Evolutionary conservation across 441 rosid species (phyloP), one percentile per base, ranked within the genome.

Genomic region (Populus trichocarpa): DNA sequence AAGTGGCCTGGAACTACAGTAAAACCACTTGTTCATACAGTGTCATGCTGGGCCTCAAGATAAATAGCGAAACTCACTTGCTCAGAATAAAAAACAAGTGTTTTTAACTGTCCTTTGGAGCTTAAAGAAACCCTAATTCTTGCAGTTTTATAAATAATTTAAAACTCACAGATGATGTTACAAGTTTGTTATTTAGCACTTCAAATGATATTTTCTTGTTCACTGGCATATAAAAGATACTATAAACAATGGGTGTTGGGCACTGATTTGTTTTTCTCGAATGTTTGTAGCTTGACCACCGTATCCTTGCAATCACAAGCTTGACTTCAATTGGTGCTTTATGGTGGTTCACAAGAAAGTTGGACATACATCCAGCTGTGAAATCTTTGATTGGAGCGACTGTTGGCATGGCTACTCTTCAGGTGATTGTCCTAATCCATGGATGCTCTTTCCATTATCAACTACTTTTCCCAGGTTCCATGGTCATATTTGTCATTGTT

Each of bases 351-450:
- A 87, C 99, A 0, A 91, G 91, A 85, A 94, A 83, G 90, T 78
- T 94, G 75, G 97, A 91, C 81, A 79, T 92, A 78, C 99, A 94
- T 87, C 97, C 98, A 22, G 99, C 97, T 7, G 84, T 92, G 18
- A 84, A 87, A 80, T 83, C 90, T 73, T 83, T 94, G 87, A 88
- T 96, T 6, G 95, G 95, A 70, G 88, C 87, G 84, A 90, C 93
- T 1, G 74, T 88, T 0, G 97, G 98, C 86, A 90, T 91, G 95
- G 94, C 96, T 76, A 81, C 88, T 79, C 90, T 94, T 77, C 97
- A 92, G 95, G 98, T 96, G 67, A 83, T 75, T 78, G 18, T 10
- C 65, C 2, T 66, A 16, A 57, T 36, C 13, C 22, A 26, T 64
- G 20, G 23, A 77, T 42, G 40, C 53, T 14, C 10, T 2, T 30